Conservation (phyloP, 768 basidiomycete species). For the Pisolithus albus region DNA sequence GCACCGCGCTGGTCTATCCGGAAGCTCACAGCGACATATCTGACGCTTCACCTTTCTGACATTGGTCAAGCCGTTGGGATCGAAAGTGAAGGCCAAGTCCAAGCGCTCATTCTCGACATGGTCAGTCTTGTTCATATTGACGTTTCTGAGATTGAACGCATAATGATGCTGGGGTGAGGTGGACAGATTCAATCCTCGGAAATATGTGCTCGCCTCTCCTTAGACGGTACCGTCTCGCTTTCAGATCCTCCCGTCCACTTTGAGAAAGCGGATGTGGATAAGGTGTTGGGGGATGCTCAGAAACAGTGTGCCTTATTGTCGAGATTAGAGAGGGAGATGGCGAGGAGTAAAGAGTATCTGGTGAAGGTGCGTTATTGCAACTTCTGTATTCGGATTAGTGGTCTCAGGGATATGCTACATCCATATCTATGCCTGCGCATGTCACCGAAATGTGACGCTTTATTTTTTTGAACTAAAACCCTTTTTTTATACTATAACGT, state of each 20-base stretch:
- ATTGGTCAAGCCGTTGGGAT: constrained; percentile 47
- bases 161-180: not conserved
- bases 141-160: not conserved
- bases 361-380: constrained; percentile 45
- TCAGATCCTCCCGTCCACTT: constrained; percentile 55
- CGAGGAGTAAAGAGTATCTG: constrained; percentile 64
- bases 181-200: constrained; percentile 63
- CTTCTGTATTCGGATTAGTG: not conserved
- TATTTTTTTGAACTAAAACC: not conserved
- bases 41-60: constrained; percentile 67
- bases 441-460: not conserved
- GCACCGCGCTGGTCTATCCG: constrained; percentile 75
- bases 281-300: constrained; percentile 49
- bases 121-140: constrained; percentile 32
- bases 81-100: constrained; percentile 47
- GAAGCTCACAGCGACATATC: constrained; percentile 76
- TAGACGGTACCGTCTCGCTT: constrained; percentile 68
- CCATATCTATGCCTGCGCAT: not conserved
- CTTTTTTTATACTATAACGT: not conserved
- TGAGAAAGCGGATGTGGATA: constrained; percentile 55
- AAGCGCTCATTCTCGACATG: constrained; percentile 64
- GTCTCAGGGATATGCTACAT: not conserved
- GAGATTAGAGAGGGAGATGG: constrained; percentile 31
- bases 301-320: constrained; percentile 28
- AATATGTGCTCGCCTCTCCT: constrained; percentile 62